Evolutionary conservation across 1,284 basidiomycete genomes (phyloP).

Genomic region (Acaromyces ingoldii): DNA sequence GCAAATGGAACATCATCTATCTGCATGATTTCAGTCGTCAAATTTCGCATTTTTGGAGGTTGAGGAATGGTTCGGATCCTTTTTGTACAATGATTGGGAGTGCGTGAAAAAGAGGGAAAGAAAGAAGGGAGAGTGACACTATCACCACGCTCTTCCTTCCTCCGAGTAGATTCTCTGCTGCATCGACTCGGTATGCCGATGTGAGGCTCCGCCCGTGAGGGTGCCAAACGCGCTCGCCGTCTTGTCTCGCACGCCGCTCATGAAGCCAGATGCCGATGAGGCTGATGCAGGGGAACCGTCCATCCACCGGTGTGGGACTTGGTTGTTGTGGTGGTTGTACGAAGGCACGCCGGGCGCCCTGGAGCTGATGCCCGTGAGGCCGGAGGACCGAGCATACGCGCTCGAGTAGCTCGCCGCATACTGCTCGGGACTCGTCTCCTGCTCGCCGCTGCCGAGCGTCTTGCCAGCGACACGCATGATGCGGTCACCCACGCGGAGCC

Average conservation of each 20-base stretch:
- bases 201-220: neutral
- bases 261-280: neutral
- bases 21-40: no score
- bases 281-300: no score
- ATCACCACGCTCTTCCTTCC: no score
- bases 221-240: neutral
- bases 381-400: conserved; percentile 17
- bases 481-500: conserved; percentile 31
- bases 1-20: no score
- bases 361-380: conserved; percentile 11
- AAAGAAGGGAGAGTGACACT: no score
- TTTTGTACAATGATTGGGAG: no score
- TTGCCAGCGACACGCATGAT: conserved; percentile 15
- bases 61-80: no score
- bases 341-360: neutral
- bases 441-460: conserved; percentile 6
- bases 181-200: neutral
- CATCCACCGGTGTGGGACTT: no score
- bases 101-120: no score
- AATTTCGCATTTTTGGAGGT: no score
- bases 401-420: conserved; percentile 6
- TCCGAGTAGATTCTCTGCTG: neutral
- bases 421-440: conserved; percentile 17
- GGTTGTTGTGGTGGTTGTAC: neutral
- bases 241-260: neutral